Evolutionary conservation across 305 asterid species (phyloP).

Genomic region (Nicotiana rustica): DNA sequence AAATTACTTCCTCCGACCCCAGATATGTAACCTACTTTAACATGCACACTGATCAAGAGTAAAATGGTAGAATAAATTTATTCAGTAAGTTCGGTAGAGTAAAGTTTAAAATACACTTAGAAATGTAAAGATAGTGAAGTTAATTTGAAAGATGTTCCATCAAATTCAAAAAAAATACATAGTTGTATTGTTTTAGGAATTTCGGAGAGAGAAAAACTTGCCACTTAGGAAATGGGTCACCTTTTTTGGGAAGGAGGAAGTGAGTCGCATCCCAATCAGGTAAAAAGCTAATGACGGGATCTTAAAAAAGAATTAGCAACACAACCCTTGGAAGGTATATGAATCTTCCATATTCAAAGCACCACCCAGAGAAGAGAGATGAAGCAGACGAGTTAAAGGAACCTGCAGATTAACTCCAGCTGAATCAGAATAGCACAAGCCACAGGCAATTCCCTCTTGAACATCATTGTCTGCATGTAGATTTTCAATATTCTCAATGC

Average conservation of each 20-base stretch:
- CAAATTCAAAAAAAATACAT: neutral
- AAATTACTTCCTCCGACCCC: conserved; percentile 2
- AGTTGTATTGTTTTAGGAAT: neutral
- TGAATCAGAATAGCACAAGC: conserved; percentile 89
- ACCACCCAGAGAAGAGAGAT: conserved; percentile 20
- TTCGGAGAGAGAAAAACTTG: neutral
- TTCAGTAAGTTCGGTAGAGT: neutral
- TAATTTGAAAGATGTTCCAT: neutral
- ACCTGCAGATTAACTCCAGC: conserved; percentile 97
- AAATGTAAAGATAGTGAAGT: neutral
- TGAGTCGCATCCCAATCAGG: neutral
- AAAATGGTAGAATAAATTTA: conserved; percentile 8
- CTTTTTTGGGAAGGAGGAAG: neutral
- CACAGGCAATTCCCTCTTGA: conserved; percentile 91
- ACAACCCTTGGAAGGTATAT: neutral
- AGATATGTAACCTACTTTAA: neutral
- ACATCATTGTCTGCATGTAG: conserved; percentile 64
- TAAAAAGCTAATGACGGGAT: neutral
- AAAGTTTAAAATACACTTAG: neutral
- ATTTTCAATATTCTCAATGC: conserved; percentile 55
- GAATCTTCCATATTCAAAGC: conserved; percentile 23
- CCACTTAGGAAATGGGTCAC: neutral
- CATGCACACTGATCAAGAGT: neutral
- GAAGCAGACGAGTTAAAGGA: conserved; percentile 26
- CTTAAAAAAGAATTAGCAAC: conserved; percentile 10